These are phyloP conservation scores for Vicia faba DNA, from an alignment of 306 rosid genomes.

Conservation along the genomic window DNA sequence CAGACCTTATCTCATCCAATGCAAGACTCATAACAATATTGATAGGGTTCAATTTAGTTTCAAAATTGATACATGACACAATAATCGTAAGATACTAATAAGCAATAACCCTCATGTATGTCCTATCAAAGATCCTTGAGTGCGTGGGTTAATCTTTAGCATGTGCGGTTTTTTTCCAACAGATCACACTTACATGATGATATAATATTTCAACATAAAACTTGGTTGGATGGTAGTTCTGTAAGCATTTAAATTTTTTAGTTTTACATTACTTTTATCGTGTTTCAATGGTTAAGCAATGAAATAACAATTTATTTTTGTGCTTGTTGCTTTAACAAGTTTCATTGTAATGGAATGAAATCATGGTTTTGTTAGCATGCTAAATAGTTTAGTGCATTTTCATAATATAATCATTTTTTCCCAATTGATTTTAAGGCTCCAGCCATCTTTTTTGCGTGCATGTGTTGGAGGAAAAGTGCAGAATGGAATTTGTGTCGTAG, in stretches of 20 bases:
- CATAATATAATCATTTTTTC: neutral
- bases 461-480: conserved; percentile 7
- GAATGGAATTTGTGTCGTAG: neutral
- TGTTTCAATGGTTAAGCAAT: conserved; percentile 23
- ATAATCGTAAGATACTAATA: no score
- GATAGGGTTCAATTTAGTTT: no score
- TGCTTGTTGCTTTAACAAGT: conserved; percentile 10
- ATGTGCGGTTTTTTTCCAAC: neutral
- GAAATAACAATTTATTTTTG: conserved; percentile 9
- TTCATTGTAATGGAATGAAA: neutral
- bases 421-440: conserved; percentile 23
- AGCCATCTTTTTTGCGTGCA: neutral
- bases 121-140: neutral
- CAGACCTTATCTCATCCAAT: no score
- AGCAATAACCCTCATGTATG: neutral
- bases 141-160: neutral
- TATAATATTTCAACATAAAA: neutral
- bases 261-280: conserved; percentile 1
- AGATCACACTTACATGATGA: neutral
- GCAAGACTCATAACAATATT: no score
- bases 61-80: no score
- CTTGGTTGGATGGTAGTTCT: conserved; percentile 20
- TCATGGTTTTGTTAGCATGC: conserved; percentile 24
- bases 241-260: neutral
- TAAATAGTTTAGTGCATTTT: conserved; percentile 1